Percentiles rank a stretch among this genome's conserved stretches.
Evolutionary conservation across 2,329 filamentous ascomycete species (phyloP).

Genomic region (Fusarium sterilihyphosum): DNA sequence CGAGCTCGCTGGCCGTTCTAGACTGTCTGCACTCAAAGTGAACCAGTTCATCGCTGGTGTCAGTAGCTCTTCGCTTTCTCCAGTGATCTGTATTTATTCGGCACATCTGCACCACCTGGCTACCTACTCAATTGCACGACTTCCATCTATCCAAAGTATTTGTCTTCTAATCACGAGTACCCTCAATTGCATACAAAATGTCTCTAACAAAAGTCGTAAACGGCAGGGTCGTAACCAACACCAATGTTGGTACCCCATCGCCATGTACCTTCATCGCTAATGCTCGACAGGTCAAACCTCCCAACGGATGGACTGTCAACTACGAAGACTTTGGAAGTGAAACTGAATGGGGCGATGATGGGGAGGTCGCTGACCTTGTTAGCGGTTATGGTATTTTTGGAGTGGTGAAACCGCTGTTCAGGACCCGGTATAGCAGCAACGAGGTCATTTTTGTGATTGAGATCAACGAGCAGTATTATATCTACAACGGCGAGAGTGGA

Average conservation of each 20-base stretch:
- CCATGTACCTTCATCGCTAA: neutral
- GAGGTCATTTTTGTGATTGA: neutral
- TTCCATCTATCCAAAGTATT: accelerated
- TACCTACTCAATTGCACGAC: neutral
- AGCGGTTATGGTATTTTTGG: neutral
- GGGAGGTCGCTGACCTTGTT: neutral
- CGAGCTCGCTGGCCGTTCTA: neutral
- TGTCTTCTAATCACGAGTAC: accelerated
- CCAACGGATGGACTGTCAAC: neutral
- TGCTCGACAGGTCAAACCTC: neutral
- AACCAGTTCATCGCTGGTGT: neutral
- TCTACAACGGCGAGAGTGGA: neutral
- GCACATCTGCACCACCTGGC: neutral
- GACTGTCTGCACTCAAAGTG: neutral
- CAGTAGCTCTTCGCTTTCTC: neutral
- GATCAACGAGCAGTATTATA: neutral
- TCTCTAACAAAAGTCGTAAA: neutral
- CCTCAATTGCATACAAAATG: neutral
- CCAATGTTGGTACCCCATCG: neutral
- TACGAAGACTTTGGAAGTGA: neutral
- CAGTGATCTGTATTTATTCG: neutral
- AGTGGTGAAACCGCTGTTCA: neutral
- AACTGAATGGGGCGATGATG: neutral
- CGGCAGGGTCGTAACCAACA: neutral
- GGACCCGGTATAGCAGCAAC: neutral